These are phyloP conservation scores for Linnemannia hyalina DNA, from an alignment of 192 early-diverging fungal species.

Conservation along the genomic window DNA sequence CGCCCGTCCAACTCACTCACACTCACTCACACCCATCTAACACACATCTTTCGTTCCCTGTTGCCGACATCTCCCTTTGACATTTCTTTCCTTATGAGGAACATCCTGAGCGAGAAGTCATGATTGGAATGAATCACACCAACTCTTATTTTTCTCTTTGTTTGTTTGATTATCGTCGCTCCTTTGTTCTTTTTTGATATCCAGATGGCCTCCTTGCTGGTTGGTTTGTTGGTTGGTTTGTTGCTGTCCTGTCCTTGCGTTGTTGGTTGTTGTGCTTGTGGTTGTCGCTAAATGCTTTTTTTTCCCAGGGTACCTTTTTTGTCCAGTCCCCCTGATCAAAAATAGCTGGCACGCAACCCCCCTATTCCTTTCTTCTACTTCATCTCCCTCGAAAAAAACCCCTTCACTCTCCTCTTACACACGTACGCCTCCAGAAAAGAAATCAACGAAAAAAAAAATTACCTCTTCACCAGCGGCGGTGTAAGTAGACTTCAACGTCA, in stretches of 20 bases:
- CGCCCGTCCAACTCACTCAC: neutral
- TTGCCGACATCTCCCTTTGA: neutral
- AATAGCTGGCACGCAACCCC: neutral
- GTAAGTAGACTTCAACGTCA: conserved; percentile 88
- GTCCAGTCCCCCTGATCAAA: neutral
- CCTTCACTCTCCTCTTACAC: neutral
- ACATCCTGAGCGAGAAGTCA: conserved; percentile 6
- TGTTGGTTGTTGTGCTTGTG: neutral
- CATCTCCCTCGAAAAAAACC: neutral
- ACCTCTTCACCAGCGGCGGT: conserved; percentile 90
- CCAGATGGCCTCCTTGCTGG: neutral
- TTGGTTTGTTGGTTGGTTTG: neutral
- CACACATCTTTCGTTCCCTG: neutral
- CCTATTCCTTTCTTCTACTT: neutral
- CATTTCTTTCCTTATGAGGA: neutral
- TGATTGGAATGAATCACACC: conserved; percentile 17
- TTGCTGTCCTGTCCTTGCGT: too few species aligned
- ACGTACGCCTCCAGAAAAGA: neutral
- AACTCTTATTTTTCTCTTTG: neutral
- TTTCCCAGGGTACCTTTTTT: conserved; percentile 11
- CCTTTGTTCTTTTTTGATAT: too few species aligned
- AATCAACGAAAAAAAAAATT: conserved; percentile 8
- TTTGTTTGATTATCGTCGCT: neutral
- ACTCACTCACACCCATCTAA: neutral
- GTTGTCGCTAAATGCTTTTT: neutral